phyloP scores from a whole-genome alignment of 2,329 filamentous ascomycete genomes.

The Talaromyces sp. region DNA sequence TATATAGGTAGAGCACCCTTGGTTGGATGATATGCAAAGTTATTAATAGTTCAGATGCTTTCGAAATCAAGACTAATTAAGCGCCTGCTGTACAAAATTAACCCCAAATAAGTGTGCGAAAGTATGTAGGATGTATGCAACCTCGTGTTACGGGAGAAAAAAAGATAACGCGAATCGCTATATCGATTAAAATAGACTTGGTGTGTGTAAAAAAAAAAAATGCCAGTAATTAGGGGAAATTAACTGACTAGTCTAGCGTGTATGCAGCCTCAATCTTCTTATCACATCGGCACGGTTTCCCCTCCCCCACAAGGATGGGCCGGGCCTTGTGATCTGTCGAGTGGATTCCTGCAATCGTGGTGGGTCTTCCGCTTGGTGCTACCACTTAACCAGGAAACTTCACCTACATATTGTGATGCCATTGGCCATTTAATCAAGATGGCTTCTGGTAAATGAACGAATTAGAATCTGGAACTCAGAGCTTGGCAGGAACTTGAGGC shows the following conservation, averaged over 20 bases:
- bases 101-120: background rate
- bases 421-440: background rate
- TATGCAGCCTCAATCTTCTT: conserved; percentile 11
- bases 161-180: too few relatives aligned
- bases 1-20: too few relatives aligned
- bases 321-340: conserved; percentile 15
- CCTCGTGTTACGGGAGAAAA: too few relatives aligned
- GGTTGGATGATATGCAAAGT: background rate
- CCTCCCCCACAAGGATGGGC: conserved; percentile 9
- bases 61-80: conserved; percentile 6
- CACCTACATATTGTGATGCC: background rate
- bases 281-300: conserved; percentile 12
- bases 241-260: background rate
- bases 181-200: too few relatives aligned
- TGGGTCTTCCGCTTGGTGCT: conserved; percentile 13
- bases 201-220: too few relatives aligned
- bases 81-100: background rate
- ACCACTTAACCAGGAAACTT: background rate
- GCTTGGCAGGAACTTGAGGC: conserved; percentile 9
- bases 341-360: background rate
- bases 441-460: too few relatives aligned
- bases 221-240: conserved; percentile 15
- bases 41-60: conserved; percentile 11
- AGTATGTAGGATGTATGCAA: background rate
- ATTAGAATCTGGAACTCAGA: too few relatives aligned